A percentile compares a stretch with the other conserved stretches of the same genome.
Evolutionary conservation across 2,329 filamentous ascomycete species (phyloP).

Genomic region (Graphilbum sp.): DNA sequence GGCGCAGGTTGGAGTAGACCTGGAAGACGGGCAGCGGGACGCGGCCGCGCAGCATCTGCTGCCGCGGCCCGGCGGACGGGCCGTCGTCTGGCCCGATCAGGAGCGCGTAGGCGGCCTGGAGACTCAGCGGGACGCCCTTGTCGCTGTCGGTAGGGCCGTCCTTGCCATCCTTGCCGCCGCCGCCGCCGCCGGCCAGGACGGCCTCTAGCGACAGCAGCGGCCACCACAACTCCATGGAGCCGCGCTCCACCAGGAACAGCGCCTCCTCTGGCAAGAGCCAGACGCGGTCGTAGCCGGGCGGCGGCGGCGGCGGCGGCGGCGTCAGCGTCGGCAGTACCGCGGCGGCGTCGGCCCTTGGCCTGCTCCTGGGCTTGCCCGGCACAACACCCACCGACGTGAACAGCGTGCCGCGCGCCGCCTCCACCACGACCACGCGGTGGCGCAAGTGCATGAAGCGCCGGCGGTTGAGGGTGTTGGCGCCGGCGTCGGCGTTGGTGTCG

Average conservation of each 20-base stretch:
- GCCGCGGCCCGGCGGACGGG: no score
- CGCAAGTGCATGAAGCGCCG: conserved; percentile 15
- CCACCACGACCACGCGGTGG: conserved; percentile 47
- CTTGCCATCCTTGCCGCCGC: conserved; percentile 8
- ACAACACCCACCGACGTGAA: conserved; percentile 52
- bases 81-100: conserved; percentile 53
- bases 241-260: conserved; percentile 75
- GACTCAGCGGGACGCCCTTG: conserved; percentile 63
- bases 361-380: conserved; percentile 7
- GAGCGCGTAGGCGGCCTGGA: conserved; percentile 79
- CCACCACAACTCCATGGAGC: conserved; percentile 78
- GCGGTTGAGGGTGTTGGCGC: no score
- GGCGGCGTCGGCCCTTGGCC: no score
- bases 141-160: conserved; percentile 32
- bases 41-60: conserved; percentile 27
- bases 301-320: background rate
- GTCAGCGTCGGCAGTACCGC: no score
- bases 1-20: conserved; percentile 72
- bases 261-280: conserved; percentile 90
- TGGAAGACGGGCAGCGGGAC: conserved; percentile 64
- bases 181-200: conserved; percentile 18
- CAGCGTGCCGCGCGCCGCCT: conserved; percentile 55
- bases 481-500: no score
- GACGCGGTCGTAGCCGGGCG: conserved; percentile 40
- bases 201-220: conserved; percentile 38